phyloP scores from a whole-genome alignment of 2,329 filamentous ascomycete species.

The Berkeleyomyces basicola region DNA sequence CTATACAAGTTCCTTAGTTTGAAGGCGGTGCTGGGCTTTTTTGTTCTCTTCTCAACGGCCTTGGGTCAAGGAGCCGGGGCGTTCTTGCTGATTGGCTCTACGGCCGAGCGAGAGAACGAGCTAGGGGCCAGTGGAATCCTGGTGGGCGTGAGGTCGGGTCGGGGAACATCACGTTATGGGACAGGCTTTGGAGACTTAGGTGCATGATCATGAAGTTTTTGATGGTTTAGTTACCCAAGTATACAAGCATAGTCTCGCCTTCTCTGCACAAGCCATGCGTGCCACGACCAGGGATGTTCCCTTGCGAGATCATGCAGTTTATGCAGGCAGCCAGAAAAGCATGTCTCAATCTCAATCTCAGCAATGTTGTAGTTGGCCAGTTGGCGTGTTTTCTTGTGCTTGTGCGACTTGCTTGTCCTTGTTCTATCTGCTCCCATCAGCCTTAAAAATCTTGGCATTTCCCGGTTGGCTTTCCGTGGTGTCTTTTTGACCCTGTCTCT shows the following conservation, averaged over 20 bases:
- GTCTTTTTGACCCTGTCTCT: neutral
- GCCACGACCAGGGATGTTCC: neutral
- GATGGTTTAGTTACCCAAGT: too few species aligned
- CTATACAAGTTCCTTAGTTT: too few species aligned
- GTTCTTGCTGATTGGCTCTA: too few species aligned
- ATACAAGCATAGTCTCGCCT: neutral
- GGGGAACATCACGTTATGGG: neutral
- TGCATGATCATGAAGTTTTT: neutral
- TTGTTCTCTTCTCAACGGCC: too few species aligned
- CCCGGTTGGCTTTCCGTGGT: neutral
- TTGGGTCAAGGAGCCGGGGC: too few species aligned
- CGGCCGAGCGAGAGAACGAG: too few species aligned
- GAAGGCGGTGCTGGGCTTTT: too few species aligned
- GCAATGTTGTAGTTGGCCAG: neutral
- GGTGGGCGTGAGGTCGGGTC: neutral
- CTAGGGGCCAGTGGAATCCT: neutral
- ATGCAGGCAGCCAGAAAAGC: neutral
- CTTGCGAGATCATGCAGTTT: neutral
- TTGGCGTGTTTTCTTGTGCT: neutral
- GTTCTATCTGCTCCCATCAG: neutral
- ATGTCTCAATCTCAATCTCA: neutral
- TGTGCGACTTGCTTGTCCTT: too few species aligned
- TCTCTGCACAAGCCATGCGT: neutral
- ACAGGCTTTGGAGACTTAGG: neutral
- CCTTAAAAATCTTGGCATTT: slow-evolving; percentile 1